Conservation (phyloP, 2,329 filamentous ascomycete genomes). For the Cytospora mali region DNA sequence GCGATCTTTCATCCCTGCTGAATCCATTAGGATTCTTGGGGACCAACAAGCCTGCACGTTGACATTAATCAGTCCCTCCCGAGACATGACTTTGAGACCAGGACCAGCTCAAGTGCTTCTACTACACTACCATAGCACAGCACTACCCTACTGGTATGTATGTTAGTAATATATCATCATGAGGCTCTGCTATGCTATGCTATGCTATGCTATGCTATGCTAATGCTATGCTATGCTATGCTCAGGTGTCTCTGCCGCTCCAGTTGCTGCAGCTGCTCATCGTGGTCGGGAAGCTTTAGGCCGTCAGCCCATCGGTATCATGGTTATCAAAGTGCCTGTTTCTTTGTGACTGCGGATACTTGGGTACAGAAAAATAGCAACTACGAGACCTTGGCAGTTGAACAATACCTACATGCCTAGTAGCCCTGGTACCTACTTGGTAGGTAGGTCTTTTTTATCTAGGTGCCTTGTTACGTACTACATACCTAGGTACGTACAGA, state of each 20-base stretch:
- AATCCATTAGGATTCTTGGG: constrained; percentile 6
- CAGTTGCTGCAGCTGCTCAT: background rate
- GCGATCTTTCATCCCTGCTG: background rate
- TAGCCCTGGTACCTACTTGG: too few relatives aligned
- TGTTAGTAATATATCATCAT: background rate
- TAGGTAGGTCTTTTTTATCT: too few relatives aligned
- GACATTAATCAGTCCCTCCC: constrained; percentile 11
- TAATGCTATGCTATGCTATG: background rate
- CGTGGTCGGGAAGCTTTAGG: background rate
- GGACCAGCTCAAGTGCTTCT: too few relatives aligned
- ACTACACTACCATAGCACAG: background rate
- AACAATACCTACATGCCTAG: too few relatives aligned
- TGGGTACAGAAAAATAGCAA: too few relatives aligned
- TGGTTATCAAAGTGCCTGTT: too few relatives aligned
- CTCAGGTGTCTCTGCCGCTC: background rate
- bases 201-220: constrained; percentile 5
- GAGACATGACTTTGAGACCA: too few relatives aligned
- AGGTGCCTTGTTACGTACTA: too few relatives aligned
- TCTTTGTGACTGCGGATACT: too few relatives aligned
- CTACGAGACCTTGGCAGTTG: background rate
- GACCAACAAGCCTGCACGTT: background rate
- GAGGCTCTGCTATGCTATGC: constrained; percentile 23
- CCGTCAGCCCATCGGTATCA: too few relatives aligned
- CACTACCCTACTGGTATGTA: constrained; percentile 4
- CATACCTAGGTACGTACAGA: background rate